Percentiles rank a stretch among this genome's conserved stretches.
Conservation (phyloP, 352 stramenopile species). For the Globisporangium camurandrum region DNA sequence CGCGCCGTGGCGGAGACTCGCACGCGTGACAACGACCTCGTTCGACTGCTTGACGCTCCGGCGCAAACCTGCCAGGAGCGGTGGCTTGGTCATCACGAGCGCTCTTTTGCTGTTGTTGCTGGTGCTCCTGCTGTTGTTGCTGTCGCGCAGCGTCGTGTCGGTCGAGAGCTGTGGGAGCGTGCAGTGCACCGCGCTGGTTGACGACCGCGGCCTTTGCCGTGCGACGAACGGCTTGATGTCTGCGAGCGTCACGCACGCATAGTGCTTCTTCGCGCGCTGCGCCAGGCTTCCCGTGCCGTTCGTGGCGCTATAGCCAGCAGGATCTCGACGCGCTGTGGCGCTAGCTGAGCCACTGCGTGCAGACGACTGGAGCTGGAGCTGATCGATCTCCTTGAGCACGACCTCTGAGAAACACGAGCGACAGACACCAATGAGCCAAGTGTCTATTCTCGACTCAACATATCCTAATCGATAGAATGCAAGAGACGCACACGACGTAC, state of each 20-base stretch:
- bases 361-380: slow-evolving; percentile 24
- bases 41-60: slow-evolving; percentile 9
- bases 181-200: slow-evolving; percentile 28
- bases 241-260: slow-evolving; percentile 42
- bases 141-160: not conserved
- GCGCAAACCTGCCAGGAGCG: not conserved
- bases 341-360: slow-evolving; percentile 4
- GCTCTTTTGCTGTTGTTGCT: too few relatives aligned
- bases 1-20: not conserved
- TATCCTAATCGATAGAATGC: too few relatives aligned
- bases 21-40: slow-evolving; percentile 20
- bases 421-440: not conserved
- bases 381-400: slow-evolving; percentile 44
- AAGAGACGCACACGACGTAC: not conserved
- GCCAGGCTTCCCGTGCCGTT: not conserved
- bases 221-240: slow-evolving; percentile 30
- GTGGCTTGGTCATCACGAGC: too few relatives aligned
- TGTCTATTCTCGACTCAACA: too few relatives aligned
- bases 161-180: slow-evolving; percentile 14
- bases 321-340: not conserved
- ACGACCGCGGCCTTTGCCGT: slow-evolving; percentile 14
- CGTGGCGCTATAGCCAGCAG: not conserved
- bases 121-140: not conserved
- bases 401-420: slow-evolving; percentile 16
- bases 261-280: slow-evolving; percentile 17